phyloP scores from a whole-genome alignment of 345 rosid genomes.

The Citrus inodora region DNA sequence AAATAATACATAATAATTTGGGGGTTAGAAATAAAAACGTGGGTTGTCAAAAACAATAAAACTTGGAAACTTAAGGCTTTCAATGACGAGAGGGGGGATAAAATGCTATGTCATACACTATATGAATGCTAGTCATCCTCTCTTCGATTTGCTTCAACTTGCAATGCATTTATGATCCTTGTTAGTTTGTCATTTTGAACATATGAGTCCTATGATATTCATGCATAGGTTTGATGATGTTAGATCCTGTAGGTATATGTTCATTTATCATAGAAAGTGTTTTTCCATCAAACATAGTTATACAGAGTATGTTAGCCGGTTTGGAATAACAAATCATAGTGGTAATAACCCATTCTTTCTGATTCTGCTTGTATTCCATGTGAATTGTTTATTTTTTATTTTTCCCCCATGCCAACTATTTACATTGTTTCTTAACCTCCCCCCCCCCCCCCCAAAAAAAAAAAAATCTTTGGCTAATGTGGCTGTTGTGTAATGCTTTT shows the following conservation, averaged over 20 bases:
- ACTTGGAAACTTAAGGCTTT: background rate
- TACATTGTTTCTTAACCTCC: background rate
- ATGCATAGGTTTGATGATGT: background rate
- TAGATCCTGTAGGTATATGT: background rate
- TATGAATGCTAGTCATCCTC: background rate
- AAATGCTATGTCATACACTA: no score
- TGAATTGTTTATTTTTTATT: background rate
- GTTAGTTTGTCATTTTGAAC: background rate
- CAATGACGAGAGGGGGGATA: background rate
- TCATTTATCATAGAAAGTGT: background rate
- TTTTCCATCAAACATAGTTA: background rate
- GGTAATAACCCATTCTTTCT: constrained; percentile 2
- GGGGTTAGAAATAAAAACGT: background rate
- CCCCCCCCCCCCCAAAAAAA: no score
- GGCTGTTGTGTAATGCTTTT: constrained; percentile 5
- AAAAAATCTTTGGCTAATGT: constrained; percentile 2
- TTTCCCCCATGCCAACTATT: background rate
- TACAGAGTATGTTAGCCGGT: background rate
- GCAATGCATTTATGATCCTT: background rate
- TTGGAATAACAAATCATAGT: background rate
- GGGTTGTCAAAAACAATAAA: background rate
- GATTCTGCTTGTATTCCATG: background rate
- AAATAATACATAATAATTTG: no score
- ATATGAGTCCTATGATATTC: background rate
- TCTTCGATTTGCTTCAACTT: background rate